phyloP scores from a whole-genome alignment of 768 basidiomycete species.

The Lentinus brumalis region DNA sequence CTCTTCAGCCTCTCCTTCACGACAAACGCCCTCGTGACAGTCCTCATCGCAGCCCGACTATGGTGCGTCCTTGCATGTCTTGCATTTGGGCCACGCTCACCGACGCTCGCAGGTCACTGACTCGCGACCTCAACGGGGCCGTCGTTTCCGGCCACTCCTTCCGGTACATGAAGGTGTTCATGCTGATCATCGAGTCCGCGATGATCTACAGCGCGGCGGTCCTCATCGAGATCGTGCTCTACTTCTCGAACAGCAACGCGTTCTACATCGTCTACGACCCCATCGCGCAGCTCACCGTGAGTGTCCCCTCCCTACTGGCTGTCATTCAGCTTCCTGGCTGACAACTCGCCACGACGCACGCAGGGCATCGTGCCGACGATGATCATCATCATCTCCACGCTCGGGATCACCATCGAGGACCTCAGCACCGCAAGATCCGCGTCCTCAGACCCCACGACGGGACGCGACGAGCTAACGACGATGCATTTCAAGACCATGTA shows the following conservation, averaged over 20 bases:
- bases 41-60: conserved; percentile 36
- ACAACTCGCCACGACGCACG: not conserved
- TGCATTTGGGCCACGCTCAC: not conserved
- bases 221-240: conserved; percentile 37
- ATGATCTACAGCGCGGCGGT: conserved; percentile 36
- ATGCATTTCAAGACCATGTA: not conserved
- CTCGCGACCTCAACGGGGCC: conserved; percentile 21
- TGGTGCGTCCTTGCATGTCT: conserved; percentile 25
- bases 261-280: conserved; percentile 43
- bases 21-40: conserved; percentile 36
- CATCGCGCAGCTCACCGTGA: conserved; percentile 37
- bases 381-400: not conserved
- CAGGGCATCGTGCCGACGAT: not conserved
- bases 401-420: not conserved
- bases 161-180: conserved; percentile 30
- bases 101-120: conserved; percentile 22
- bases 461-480: not conserved
- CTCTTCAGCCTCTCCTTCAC: conserved; percentile 36
- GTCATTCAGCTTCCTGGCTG: no score
- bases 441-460: not conserved
- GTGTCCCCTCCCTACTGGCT: not conserved
- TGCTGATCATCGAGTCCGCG: conserved; percentile 36
- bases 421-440: not conserved
- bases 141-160: conserved; percentile 8
- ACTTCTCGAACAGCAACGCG: conserved; percentile 35